phyloP scores from a whole-genome alignment of 192 early-diverging fungal species.

The Chytriomyces confervae region DNA sequence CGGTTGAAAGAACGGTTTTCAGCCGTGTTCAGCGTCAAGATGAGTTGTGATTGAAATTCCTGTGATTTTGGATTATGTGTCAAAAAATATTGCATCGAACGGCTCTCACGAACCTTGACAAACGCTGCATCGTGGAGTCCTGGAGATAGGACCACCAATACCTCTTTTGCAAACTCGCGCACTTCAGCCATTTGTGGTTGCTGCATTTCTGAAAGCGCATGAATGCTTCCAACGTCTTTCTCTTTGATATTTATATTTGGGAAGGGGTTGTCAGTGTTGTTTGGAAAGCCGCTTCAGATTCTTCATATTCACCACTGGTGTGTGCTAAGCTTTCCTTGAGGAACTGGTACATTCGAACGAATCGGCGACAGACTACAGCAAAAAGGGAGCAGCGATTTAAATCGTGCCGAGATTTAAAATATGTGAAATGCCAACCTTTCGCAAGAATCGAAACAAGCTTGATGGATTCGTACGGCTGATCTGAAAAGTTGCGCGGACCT shows the following conservation, averaged over 20 bases:
- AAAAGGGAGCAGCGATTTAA: not conserved
- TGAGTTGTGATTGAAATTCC: conserved; percentile 19
- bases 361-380: conserved; percentile 8
- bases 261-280: not conserved
- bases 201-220: not conserved
- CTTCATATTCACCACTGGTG: not conserved
- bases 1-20: not conserved
- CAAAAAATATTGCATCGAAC: not conserved
- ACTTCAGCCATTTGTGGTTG: conserved; percentile 19
- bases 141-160: not conserved
- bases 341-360: conserved; percentile 9
- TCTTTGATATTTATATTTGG: too few relatives aligned
- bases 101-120: conserved; percentile 9
- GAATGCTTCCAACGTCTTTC: not conserved
- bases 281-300: not conserved
- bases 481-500: not conserved
- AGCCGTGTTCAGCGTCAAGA: not conserved
- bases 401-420: not conserved
- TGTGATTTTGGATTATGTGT: not conserved
- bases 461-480: conserved; percentile 4
- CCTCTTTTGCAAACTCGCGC: conserved; percentile 17
- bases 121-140: conserved; percentile 20
- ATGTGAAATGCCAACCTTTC: not conserved
- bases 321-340: not conserved
- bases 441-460: conserved; percentile 13